These are phyloP conservation scores for Adiantum capillusveneris DNA, from an alignment of 75 land plant genomes.

Conservation along the genomic window DNA sequence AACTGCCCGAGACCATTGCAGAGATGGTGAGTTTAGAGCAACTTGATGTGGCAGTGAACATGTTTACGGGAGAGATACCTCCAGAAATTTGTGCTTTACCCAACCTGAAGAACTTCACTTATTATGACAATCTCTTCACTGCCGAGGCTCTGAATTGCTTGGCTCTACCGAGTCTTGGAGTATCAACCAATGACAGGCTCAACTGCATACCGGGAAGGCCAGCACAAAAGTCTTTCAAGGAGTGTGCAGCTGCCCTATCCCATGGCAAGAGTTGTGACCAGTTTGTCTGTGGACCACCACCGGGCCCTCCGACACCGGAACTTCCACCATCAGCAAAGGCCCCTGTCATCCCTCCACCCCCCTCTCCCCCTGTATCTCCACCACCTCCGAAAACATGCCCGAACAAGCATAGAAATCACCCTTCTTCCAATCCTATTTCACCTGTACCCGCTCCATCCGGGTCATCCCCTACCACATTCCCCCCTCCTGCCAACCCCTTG, in stretches of 20 bases:
- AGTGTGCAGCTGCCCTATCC: slow-evolving; percentile 29
- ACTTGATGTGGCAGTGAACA: slow-evolving; percentile 42
- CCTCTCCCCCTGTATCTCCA: not conserved
- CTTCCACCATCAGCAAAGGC: not conserved
- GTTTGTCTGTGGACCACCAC: not conserved
- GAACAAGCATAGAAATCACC: not conserved
- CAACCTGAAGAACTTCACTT: slow-evolving; percentile 30
- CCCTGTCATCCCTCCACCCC: not conserved
- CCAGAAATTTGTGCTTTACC: slow-evolving; percentile 39
- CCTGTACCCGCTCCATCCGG: not conserved
- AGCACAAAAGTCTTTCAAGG: slow-evolving; percentile 28
- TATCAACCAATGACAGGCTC: slow-evolving; percentile 21
- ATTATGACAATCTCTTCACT: slow-evolving; percentile 45
- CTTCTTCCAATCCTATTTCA: not conserved
- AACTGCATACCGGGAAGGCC: slow-evolving; percentile 47
- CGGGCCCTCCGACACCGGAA: no score
- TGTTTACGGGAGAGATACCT: slow-evolving; percentile 40
- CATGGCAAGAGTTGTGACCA: not conserved
- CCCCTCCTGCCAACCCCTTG: not conserved
- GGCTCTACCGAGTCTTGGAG: slow-evolving; percentile 19
- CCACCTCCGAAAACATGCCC: not conserved
- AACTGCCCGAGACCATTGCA: slow-evolving; percentile 28
- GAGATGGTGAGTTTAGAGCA: slow-evolving; percentile 32
- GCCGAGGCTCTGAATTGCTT: slow-evolving; percentile 31
- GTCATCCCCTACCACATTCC: not conserved